Conservation (phyloP, 495 filamentous ascomycete species). For the Trichoderma erinaceum region DNA sequence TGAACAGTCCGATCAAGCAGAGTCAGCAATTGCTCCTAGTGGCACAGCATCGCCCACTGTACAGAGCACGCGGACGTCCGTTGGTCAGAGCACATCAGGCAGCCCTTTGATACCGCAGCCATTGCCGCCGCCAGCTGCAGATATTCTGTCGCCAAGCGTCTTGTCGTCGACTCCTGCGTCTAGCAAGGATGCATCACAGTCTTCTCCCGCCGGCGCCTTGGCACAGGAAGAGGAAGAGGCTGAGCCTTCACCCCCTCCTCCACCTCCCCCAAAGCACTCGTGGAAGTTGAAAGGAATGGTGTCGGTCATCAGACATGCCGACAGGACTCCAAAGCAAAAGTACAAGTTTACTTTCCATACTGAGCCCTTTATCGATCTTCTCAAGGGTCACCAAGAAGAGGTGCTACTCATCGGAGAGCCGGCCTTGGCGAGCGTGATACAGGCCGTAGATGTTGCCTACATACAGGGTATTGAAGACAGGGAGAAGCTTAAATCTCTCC, state of each 20-base stretch:
- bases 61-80: background rate
- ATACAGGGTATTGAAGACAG: slow-evolving; percentile 73
- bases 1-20: background rate
- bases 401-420: slow-evolving; percentile 89
- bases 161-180: slow-evolving; percentile 27
- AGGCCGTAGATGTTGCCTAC: slow-evolving; percentile 75
- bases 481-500: slow-evolving; percentile 74
- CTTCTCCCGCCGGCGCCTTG: background rate
- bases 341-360: slow-evolving; percentile 99
- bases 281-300: slow-evolving; percentile 99
- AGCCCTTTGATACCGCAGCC: slow-evolving; percentile 6
- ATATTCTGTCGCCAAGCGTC: slow-evolving; percentile 26
- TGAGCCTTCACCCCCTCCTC: slow-evolving; percentile 46
- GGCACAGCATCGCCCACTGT: slow-evolving; percentile 2
- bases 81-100: background rate
- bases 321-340: slow-evolving; percentile 97
- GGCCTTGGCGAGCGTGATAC: slow-evolving; percentile 79
- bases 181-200: background rate
- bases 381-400: slow-evolving; percentile 93
- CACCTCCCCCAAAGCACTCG: slow-evolving; percentile 85
- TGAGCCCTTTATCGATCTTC: slow-evolving; percentile 86
- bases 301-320: slow-evolving; percentile 89
- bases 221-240: slow-evolving; percentile 23
- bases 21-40: background rate
- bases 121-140: background rate